Base-by-base conservation (phyloP, 2,329 filamentous ascomycete species). In the Dactylellina sp. region DNA sequence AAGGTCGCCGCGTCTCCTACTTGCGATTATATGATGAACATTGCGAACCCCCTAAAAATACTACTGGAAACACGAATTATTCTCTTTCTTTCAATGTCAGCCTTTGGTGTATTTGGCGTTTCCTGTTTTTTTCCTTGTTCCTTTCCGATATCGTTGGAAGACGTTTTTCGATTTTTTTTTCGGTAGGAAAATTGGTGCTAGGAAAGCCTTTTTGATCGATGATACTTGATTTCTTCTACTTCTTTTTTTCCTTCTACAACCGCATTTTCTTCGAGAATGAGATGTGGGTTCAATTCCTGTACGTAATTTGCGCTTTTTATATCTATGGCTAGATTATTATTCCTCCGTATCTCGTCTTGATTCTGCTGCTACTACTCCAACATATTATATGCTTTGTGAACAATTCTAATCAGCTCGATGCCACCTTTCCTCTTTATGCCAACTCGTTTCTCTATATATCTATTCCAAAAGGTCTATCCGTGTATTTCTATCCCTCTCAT, bases 51-150 rank as follows among this genome's bases (percentile, higher is more conserved):
- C n/a, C n/a, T n/a, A n/a, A n/a, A n/a, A n/a, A n/a, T n/a, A n/a
- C n/a, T n/a, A n/a, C n/a, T n/a, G n/a, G n/a, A n/a, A n/a, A n/a
- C n/a, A n/a, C n/a, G n/a, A 49, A 40, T 25, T 42, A 11, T 59
- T 40, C 20, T n/a, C 64, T 75, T 53, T 7, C 46, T 35, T 40
- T 61, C 16, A 24, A 18, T 71, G 37, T 44, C 53, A 59, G 49
- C 56, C 60, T 40, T 61, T 53, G 71, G 63, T 72, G 61, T 66
- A 75, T 32, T 32, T 61, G 74, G 57, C 55, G 72, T 77, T 68
- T 65, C 66, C 42, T 68, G 65, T 53, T 37, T 44, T 42, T 24
- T 70, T 55, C 42, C 59, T 59, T 35, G 28, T 56, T 53, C 52
- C 40, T 53, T 46, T 46, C 18, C 47, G 16, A 20, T 62, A 40